Evolutionary conservation across 768 basidiomycete species (phyloP), one percentile per base, ranked within the genome.

Genomic region (Goffeauzyma gilvescens): DNA sequence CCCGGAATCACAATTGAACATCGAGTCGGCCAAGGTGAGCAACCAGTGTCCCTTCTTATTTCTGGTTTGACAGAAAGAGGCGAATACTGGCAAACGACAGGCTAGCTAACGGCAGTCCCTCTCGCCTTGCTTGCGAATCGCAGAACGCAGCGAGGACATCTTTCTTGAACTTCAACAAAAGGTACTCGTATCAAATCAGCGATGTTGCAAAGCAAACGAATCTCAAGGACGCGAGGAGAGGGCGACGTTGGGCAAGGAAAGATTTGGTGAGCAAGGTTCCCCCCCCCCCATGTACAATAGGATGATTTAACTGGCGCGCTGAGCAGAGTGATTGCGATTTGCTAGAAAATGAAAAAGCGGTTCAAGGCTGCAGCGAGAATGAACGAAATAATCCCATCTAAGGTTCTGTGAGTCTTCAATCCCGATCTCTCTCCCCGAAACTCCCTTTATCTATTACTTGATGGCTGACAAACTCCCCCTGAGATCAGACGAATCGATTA

Each of bases 271-370:
- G 57, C 25, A 3, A 7, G 14, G 24, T 17, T 23, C 27, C 31
- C 39, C 22, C 15, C 13, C 13, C 28, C 21, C 18, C n/a, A 18
- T 21, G n/a, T 3, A 7, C 4, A 25, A 42, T 22, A 14, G 15
- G 27, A 20, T 13, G 32, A 3, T 33, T 12, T 20, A 21, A 12
- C 5, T 31, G 30, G 27, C 21, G 26, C 21, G 12, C 10, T 25
- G 17, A 3, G 22, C 6, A 20, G 31, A 14, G 17, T 44, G 26
- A 36, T 17, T 1, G 15, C 17, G n/a, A n/a, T n/a, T n/a, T n/a
- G n/a, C n/a, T 37, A 63, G 61, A 63, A 63, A 52, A 59, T 60
- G 42, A 57, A 59, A 49, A 50, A 53, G 23, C 48, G 62, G 4
- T 18, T 49, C 5, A 54, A 52, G 45, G 47, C 58, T 17, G 38